phyloP scores from a whole-genome alignment of 108 stramenopile species.

The Skeletonema tropicum region DNA sequence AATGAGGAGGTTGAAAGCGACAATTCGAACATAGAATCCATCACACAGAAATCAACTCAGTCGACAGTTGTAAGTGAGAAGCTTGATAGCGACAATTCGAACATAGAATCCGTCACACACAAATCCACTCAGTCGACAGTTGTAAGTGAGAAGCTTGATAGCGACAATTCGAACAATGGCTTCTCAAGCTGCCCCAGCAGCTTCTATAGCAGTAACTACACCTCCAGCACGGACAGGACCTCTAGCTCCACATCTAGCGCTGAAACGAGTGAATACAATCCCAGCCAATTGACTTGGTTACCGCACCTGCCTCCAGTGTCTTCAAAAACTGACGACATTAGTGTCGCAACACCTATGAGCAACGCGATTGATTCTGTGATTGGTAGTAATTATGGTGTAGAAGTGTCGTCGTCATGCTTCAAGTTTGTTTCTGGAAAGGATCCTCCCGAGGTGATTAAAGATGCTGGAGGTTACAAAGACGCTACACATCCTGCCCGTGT shows the following conservation, averaged over 20 bases:
- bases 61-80: background rate
- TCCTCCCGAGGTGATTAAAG: background rate
- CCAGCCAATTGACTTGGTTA: background rate
- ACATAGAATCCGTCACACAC: background rate
- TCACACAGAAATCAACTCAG: background rate
- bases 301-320: background rate
- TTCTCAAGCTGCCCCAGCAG: slow-evolving; percentile 1
- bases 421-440: background rate
- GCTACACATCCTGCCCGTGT: background rate
- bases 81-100: no score
- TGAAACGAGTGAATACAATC: background rate
- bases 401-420: background rate
- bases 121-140: background rate
- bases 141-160: background rate
- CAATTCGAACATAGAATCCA: background rate
- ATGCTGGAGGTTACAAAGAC: background rate
- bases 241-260: background rate
- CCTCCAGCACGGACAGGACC: background rate
- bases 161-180: background rate
- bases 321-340: slow-evolving; percentile 1
- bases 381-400: slow-evolving; percentile 3
- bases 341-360: slow-evolving; percentile 4
- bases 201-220: background rate
- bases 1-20: background rate
- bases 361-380: background rate